phyloP scores from a whole-genome alignment of 169 alveolate species.

The Plasmodium adleri region DNA sequence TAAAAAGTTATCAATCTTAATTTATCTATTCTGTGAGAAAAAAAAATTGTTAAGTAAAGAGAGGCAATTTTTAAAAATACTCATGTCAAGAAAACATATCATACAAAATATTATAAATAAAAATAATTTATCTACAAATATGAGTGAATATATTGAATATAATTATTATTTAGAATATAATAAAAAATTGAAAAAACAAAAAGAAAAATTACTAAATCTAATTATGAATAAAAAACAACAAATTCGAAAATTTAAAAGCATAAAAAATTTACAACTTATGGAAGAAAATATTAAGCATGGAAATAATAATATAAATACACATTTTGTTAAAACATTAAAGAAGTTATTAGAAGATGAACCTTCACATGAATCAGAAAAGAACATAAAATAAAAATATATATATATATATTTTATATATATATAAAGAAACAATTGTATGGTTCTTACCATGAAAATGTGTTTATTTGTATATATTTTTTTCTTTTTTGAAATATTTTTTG shows the following conservation, averaged over 20 bases:
- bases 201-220: constrained; percentile 33
- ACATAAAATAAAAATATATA: no score
- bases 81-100: constrained; percentile 31
- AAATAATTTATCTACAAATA: neutral
- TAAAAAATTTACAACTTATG: constrained; percentile 13
- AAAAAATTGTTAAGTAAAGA: constrained; percentile 46
- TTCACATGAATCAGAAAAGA: no score
- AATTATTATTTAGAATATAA: constrained; percentile 46
- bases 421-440: no score
- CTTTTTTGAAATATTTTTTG: no score
- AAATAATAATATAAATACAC: constrained; percentile 28
- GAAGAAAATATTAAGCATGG: constrained; percentile 7
- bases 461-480: no score
- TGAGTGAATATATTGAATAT: constrained; percentile 48
- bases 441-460: no score
- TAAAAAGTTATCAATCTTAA: constrained; percentile 56
- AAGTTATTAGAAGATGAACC: constrained; percentile 11
- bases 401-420: no score
- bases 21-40: constrained; percentile 69
- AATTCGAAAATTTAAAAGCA: constrained; percentile 7
- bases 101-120: constrained; percentile 17
- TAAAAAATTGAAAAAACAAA: constrained; percentile 35
- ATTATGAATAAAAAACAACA: constrained; percentile 29
- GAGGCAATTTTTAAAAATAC: constrained; percentile 38
- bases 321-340: constrained; percentile 34